Evolutionary conservation across 2,329 filamentous ascomycete species (phyloP).

Genomic region (Meredithiella fracta): DNA sequence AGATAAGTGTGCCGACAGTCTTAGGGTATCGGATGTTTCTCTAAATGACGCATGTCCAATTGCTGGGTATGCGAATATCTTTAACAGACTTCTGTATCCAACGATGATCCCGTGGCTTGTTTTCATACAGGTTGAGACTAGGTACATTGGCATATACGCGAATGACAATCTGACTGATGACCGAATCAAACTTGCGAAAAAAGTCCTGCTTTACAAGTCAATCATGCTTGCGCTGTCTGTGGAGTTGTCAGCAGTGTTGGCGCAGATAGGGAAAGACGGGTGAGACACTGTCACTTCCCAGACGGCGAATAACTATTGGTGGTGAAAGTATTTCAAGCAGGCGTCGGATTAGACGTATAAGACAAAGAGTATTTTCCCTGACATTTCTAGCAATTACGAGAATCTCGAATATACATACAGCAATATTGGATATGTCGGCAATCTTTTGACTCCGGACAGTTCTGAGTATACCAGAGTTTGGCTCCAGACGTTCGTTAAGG

Average conservation of each 20-base stretch:
- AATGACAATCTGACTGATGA: not conserved
- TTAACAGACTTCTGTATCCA: not conserved
- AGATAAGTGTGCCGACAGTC: too few species aligned
- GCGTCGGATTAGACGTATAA: conserved; percentile 1
- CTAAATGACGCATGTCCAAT: not conserved
- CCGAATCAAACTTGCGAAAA: not conserved
- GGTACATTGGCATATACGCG: not conserved
- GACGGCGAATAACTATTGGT: not conserved
- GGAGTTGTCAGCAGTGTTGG: not conserved
- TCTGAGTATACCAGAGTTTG: too few species aligned
- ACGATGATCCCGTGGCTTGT: not conserved
- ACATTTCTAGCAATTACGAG: not conserved
- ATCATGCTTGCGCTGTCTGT: not conserved
- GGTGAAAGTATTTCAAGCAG: not conserved
- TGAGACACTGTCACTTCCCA: not conserved
- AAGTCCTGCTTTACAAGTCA: not conserved
- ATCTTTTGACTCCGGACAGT: not conserved
- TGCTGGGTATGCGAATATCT: not conserved
- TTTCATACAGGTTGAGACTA: not conserved
- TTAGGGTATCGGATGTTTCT: too few species aligned
- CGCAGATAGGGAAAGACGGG: not conserved
- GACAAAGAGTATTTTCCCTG: too few species aligned
- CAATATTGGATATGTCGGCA: not conserved
- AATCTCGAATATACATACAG: not conserved
- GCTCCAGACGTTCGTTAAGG: too few species aligned